A percentile compares a stretch with the other conserved stretches of the same genome.
Evolutionary conservation across 2,329 filamentous ascomycete genomes (phyloP).

Genomic region (Calonectria crousiana): DNA sequence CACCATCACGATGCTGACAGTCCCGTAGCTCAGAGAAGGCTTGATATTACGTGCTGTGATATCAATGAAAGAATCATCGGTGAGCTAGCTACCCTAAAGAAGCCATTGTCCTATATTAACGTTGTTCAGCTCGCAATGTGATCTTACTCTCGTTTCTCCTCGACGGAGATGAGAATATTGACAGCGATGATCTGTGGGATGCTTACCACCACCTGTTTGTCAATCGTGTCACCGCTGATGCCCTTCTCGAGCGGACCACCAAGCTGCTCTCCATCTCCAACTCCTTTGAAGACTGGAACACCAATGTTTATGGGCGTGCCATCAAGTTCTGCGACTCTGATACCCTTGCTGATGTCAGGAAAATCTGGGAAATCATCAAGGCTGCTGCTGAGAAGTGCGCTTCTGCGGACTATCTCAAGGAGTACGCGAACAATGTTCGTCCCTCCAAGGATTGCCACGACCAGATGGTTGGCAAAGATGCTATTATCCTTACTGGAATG

Average conservation of each 20-base stretch:
- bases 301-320: slow-evolving; percentile 55
- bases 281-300: slow-evolving; percentile 59
- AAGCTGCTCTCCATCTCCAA: slow-evolving; percentile 56
- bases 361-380: slow-evolving; percentile 51
- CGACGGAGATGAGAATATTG: slow-evolving; percentile 49
- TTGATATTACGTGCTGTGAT: slow-evolving; percentile 71
- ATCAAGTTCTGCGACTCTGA: slow-evolving; percentile 62
- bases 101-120: background rate
- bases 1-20: slow-evolving; percentile 37
- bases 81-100: slow-evolving; percentile 43
- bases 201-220: slow-evolving; percentile 68
- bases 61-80: slow-evolving; percentile 62
- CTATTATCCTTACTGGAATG: slow-evolving; percentile 43
- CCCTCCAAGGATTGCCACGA: slow-evolving; percentile 32
- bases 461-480: slow-evolving; percentile 34
- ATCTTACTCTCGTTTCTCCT: slow-evolving; percentile 64
- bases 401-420: slow-evolving; percentile 16
- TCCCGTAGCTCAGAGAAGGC: slow-evolving; percentile 50
- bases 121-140: slow-evolving; percentile 63
- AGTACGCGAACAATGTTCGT: slow-evolving; percentile 34
- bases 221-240: slow-evolving; percentile 48
- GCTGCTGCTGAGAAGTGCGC: slow-evolving; percentile 31
- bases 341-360: slow-evolving; percentile 56
- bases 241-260: slow-evolving; percentile 56
- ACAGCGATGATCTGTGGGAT: slow-evolving; percentile 58